A percentile compares a stretch with the other conserved stretches of the same genome.
These are phyloP conservation scores for Fistulifera pelliculosa DNA, from an alignment of 108 stramenopile species.

Conservation along the genomic window DNA sequence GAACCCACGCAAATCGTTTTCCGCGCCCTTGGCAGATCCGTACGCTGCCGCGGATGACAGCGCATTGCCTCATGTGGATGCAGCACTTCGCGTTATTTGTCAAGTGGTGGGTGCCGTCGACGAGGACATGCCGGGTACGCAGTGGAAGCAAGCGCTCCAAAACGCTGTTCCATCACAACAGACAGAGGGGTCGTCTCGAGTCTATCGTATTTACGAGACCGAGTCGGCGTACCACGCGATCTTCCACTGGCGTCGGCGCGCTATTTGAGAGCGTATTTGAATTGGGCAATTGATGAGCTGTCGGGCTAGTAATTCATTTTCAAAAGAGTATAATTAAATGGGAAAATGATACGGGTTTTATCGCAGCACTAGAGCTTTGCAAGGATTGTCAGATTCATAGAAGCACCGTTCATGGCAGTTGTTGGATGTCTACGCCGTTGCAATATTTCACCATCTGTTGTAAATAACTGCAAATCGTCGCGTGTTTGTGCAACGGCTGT, in stretches of 20 bases:
- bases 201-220: constrained; percentile 65
- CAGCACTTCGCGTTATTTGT: constrained; percentile 49
- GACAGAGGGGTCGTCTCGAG: constrained; percentile 43
- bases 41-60: constrained; percentile 54
- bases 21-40: constrained; percentile 74
- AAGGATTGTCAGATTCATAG: no score
- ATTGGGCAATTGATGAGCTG: constrained; percentile 57
- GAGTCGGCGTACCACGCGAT: constrained; percentile 76
- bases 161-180: constrained; percentile 27
- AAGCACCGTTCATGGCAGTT: no score
- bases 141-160: constrained; percentile 11
- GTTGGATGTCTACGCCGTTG: no score
- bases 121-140: constrained; percentile 5
- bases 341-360: no score
- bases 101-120: constrained; percentile 34
- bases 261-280: constrained; percentile 74
- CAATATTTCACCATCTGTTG: no score
- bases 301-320: not conserved
- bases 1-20: constrained; percentile 75
- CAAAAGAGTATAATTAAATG: no score
- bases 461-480: no score
- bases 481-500: no score
- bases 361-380: no score
- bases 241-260: constrained; percentile 63
- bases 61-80: constrained; percentile 42